A percentile compares a stretch with the other conserved stretches of the same genome.
These are phyloP conservation scores for Umbellularia californica DNA, from an alignment of 164 flowering plant species.

Conservation along the genomic window DNA sequence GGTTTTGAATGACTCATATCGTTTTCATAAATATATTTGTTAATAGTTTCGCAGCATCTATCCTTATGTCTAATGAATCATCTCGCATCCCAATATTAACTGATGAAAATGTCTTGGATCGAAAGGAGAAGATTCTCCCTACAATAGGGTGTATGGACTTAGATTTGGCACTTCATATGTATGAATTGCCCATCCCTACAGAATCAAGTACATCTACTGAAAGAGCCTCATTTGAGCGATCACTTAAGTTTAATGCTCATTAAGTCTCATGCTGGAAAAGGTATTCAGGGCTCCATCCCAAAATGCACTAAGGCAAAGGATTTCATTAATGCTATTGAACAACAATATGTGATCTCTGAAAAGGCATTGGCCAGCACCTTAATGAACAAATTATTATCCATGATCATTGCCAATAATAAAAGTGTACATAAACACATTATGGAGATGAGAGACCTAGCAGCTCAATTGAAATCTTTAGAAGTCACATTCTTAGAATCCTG, in stretches of 20 bases:
- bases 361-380: background rate
- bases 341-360: background rate
- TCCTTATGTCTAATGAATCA: background rate
- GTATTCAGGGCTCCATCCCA: background rate
- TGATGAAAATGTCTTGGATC: background rate
- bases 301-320: background rate
- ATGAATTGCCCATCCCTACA: constrained; percentile 1
- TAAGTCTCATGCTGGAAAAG: too few relatives aligned
- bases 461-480: too few relatives aligned
- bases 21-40: background rate
- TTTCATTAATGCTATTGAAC: background rate
- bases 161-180: background rate
- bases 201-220: background rate
- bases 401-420: too few relatives aligned
- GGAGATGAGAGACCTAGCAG: too few relatives aligned
- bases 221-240: constrained; percentile 1
- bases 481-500: too few relatives aligned
- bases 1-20: background rate
- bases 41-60: background rate
- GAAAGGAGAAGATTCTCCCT: too few relatives aligned
- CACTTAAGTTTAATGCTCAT: background rate
- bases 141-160: background rate
- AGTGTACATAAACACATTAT: too few relatives aligned
- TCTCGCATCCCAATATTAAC: constrained; percentile 3
- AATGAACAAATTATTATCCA: too few relatives aligned